Conservation (phyloP, 768 basidiomycete genomes). For the Russula earlei region DNA sequence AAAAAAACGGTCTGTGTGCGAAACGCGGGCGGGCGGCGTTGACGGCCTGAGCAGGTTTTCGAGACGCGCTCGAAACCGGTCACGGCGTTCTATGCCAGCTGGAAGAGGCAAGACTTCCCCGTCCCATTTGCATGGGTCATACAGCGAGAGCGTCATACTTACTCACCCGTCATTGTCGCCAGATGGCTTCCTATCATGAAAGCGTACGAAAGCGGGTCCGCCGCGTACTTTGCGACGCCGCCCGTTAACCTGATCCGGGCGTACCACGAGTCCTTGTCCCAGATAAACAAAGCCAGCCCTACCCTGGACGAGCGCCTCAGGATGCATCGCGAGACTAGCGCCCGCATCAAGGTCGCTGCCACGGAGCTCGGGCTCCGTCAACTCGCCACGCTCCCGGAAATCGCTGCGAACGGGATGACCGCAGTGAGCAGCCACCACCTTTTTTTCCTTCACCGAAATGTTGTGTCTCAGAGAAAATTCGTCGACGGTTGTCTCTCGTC, state of each 20-base stretch:
- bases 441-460: no score
- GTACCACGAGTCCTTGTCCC: constrained; percentile 67
- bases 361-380: constrained; percentile 61
- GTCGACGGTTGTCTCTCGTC: not conserved
- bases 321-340: constrained; percentile 60
- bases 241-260: constrained; percentile 94
- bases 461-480: no score
- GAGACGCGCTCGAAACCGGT: constrained; percentile 55
- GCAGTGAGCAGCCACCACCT: constrained; percentile 56
- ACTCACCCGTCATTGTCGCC: not conserved
- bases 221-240: constrained; percentile 92
- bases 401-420: constrained; percentile 91
- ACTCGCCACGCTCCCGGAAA: constrained; percentile 50
- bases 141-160: not conserved
- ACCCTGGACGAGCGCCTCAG: constrained; percentile 73
- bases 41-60: constrained; percentile 36
- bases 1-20: not conserved
- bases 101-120: constrained; percentile 65
- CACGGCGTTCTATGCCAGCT: constrained; percentile 77
- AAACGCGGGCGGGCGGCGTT: not conserved
- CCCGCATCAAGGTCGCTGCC: constrained; percentile 59
- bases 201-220: constrained; percentile 71
- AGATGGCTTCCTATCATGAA: constrained; percentile 94
- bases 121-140: not conserved
- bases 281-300: constrained; percentile 52